A percentile compares a stretch with the other conserved stretches of the same genome.
Conservation (phyloP, 345 rosid genomes). For the Noccaea bulbosa region DNA sequence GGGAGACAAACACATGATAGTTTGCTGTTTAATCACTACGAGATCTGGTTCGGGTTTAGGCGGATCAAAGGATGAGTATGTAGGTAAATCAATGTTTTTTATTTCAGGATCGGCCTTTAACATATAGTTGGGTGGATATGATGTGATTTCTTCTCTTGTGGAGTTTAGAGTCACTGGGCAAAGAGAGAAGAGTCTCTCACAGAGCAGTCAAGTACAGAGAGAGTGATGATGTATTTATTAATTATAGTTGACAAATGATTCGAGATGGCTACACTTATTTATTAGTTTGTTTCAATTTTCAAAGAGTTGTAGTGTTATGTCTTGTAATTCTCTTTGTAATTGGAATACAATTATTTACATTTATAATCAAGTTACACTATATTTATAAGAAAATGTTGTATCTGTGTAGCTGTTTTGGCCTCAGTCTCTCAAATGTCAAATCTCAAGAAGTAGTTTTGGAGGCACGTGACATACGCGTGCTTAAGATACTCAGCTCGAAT, state of each 20-base stretch:
- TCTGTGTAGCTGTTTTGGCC: background rate
- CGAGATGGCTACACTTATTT: background rate
- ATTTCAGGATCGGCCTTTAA: background rate
- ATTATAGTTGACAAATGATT: constrained; percentile 5
- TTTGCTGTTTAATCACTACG: constrained; percentile 87
- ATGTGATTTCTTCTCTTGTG: constrained; percentile 9
- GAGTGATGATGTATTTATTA: constrained; percentile 9
- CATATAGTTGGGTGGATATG: background rate
- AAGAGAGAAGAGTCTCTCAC: background rate
- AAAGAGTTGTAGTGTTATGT: background rate
- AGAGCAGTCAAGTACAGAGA: constrained; percentile 1
- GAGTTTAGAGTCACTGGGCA: background rate
- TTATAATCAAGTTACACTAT: background rate
- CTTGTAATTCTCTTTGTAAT: background rate
- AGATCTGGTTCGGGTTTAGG: constrained; percentile 86
- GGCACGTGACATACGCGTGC: constrained; percentile 43
- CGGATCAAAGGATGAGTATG: constrained; percentile 49
- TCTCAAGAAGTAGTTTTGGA: background rate
- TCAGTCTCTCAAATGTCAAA: constrained; percentile 4
- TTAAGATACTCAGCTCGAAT: constrained; percentile 29
- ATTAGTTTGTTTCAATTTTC: background rate
- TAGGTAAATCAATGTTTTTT: background rate
- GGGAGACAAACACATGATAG: constrained; percentile 81
- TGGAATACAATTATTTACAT: background rate
- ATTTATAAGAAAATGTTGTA: constrained; percentile 9